Evolutionary conservation across 2,329 filamentous ascomycete species (phyloP), one percentile per base, ranked within the genome.

Genomic region (Verticillium dahliae): DNA sequence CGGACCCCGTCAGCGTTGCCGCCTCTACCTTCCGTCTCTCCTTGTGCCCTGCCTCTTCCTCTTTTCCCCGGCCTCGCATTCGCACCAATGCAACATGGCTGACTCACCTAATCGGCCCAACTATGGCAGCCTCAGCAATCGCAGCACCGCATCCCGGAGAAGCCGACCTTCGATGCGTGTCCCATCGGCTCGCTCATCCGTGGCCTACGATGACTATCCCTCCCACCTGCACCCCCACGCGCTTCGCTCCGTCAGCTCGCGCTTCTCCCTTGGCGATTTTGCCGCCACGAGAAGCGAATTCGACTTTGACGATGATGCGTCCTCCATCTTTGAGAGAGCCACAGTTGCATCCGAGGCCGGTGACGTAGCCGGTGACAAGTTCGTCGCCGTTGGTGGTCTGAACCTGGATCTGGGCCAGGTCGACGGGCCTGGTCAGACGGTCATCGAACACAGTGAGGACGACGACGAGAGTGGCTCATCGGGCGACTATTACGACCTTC

Each of bases 231-330:
- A 57, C 38, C 22, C 57, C 33, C 71, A 69, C 38, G 63, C 64
- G 18, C 67, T 76, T 54, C 72, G 74, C 34, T 72, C 75, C 35
- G 70, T 70, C n/a, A 71, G 72, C 13, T 81, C 78, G 33, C 76
- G 78, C 56, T 78, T 76, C 69, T 81, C 80, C 2, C 71, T 81
- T 56, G 76, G 74, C 56, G 78, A 81, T 55, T 82, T 81, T 62
- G 78, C 80, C 22, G 70, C 77, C 39, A 81, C 80, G 6, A 71
- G 78, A 37, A 73, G 72, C 57, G 79, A 81, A 62, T 78, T 76
- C 58, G 78, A 80, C 57, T 78, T 81, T 59, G 79, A 78, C 61
- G 80, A 81, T 66, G 58, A 59, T 15, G 75, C 71, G 22, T 79
- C 77, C 50, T 80, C 78, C 18, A 69, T 80, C 54, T 69, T 76